These are phyloP conservation scores for Diaporthe sp. DNA, from an alignment of 2,329 filamentous ascomycete species.

Conservation along the genomic window DNA sequence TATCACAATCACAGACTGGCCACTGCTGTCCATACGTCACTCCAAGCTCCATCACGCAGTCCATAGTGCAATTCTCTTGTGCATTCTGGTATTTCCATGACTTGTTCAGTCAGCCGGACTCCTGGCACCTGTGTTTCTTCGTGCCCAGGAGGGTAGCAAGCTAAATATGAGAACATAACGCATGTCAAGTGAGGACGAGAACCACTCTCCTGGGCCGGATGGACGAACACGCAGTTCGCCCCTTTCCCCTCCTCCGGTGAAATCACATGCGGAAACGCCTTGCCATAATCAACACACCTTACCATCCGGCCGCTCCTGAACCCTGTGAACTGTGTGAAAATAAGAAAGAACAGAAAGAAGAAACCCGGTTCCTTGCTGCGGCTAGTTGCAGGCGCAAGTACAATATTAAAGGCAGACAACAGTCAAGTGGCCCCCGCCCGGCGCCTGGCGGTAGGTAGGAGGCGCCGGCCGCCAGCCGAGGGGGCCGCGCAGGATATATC, in stretches of 20 bases:
- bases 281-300: not conserved
- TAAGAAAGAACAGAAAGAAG: not conserved
- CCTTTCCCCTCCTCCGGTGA: not conserved
- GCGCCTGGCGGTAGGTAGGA: not conserved
- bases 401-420: conserved; percentile 1
- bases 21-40: not conserved
- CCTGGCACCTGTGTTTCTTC: not conserved
- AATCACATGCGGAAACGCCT: conserved; percentile 23
- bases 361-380: not conserved
- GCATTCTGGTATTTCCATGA: conserved; percentile 21
- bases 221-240: not conserved
- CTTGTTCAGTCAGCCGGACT: not conserved
- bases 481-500: not conserved
- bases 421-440: not conserved
- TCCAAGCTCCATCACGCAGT: not conserved
- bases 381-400: not conserved
- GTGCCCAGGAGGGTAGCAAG: not conserved
- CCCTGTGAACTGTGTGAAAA: not conserved
- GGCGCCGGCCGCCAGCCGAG: not conserved
- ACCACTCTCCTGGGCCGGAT: conserved; percentile 10
- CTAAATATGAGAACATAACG: not conserved
- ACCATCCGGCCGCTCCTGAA: not conserved
- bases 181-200: not conserved
- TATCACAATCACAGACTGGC: not conserved
- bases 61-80: not conserved